Percentiles rank a stretch among this genome's conserved stretches.
phyloP scores from a whole-genome alignment of 305 asterid species.

The Solanum hybrid region DNA sequence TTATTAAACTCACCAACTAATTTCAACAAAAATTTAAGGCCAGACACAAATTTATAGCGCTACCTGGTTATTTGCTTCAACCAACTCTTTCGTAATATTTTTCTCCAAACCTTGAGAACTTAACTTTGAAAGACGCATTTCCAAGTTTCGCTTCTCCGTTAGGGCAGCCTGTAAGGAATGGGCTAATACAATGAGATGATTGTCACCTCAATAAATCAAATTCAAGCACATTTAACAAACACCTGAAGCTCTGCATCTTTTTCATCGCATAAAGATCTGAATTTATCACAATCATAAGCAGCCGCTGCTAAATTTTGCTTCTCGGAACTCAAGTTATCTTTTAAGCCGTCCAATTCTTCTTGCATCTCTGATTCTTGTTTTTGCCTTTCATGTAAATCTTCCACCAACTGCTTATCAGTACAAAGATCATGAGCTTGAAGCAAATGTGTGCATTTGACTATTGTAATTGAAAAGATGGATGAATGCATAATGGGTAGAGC shows the following conservation, averaged over 20 bases:
- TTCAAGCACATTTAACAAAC: constrained; percentile 1
- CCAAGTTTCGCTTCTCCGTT: constrained; percentile 63
- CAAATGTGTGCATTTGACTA: neutral
- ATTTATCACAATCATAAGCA: constrained; percentile 53
- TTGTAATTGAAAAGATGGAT: neutral
- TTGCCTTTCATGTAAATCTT: constrained; percentile 60
- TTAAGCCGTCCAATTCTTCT: constrained; percentile 61
- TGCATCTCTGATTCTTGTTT: constrained; percentile 46
- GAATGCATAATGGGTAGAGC: neutral
- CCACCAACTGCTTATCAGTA: constrained; percentile 54
- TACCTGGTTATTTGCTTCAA: constrained; percentile 78
- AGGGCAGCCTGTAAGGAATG: constrained; percentile 40
- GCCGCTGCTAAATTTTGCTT: constrained; percentile 55
- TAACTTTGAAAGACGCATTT: constrained; percentile 52
- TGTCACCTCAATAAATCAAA: neutral
- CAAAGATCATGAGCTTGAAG: constrained; percentile 1
- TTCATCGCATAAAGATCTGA: constrained; percentile 54
- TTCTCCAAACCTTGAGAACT: constrained; percentile 62
- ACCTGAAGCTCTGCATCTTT: constrained; percentile 84
- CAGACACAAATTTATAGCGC: neutral
- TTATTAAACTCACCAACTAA: neutral
- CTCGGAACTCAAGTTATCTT: constrained; percentile 49
- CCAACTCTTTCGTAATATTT: constrained; percentile 48
- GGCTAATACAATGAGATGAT: constrained; percentile 16
- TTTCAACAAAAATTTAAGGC: neutral